Evolutionary conservation across 1,284 basidiomycete genomes (phyloP), one percentile per base, ranked within the genome.

Genomic region (Cutaneotrichosporon daszewskae): DNA sequence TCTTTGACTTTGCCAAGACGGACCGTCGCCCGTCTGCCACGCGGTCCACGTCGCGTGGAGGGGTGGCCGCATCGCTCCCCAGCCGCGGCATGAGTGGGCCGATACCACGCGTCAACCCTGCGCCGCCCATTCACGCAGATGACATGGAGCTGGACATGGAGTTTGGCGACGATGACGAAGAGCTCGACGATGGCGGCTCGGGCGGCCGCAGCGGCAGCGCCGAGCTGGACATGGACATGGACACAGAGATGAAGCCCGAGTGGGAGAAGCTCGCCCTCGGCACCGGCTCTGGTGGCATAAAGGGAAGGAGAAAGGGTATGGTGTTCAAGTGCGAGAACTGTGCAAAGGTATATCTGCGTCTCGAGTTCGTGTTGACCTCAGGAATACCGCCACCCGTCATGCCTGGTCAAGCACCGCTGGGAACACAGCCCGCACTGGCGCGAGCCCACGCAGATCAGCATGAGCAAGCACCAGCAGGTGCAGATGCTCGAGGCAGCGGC

Each of bases 361-460:
- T n/a, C n/a, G n/a, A n/a, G n/a, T n/a, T n/a, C n/a, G n/a, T n/a
- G n/a, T n/a, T n/a, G n/a, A n/a, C n/a, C n/a, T n/a, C n/a, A n/a
- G n/a, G n/a, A n/a, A n/a, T 95, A 95, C 70, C 83, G 89, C 37
- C 91, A 96, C 66, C 91, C 90, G 4, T 88, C 85, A 17, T 95
- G 91, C 69, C 76, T 96, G 38, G 87, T 92, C 73, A 96, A 96
- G 72, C 91, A 96, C 64, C 84, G 91, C 28, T 96, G 91, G 91
- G 92, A 97, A 67, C 91, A 97, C 63, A 89, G 86, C 22, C 87
- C 88, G 27, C 91, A 96, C 66, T 98, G 94, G 94, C 86, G 87
- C 39, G 89, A 92, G 71, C 88, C 90, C 0, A 89, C 86, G 57
- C 92, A 94, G 71, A 84, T 94, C 61, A 81, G 92, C 44, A 77